Evolutionary conservation across 768 basidiomycete species (phyloP).

Genomic region (Pisolithus sp.): DNA sequence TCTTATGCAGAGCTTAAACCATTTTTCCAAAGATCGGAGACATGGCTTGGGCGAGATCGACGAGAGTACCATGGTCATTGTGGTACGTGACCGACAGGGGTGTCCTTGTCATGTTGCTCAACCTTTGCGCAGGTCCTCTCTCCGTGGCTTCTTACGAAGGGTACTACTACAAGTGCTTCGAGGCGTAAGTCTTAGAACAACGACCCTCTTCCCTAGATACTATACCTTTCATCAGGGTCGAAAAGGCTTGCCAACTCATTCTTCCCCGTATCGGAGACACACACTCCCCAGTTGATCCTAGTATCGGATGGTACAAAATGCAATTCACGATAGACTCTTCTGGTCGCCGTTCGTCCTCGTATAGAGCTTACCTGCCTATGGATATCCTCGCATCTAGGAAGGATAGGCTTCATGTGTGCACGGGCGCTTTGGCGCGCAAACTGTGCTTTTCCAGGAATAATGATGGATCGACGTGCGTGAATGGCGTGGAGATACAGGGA

Average conservation of each 20-base stretch:
- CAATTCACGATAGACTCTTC: not conserved
- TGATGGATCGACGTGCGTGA: not conserved
- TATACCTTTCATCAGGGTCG: not conserved
- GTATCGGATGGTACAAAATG: conserved; percentile 2
- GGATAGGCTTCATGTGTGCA: conserved; percentile 11
- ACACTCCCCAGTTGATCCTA: not conserved
- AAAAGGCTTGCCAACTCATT: not conserved
- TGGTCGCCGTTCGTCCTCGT: conserved; percentile 10
- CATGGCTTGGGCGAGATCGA: conserved; percentile 3
- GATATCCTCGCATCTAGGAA: not conserved
- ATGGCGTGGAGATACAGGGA: not conserved
- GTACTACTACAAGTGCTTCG: not conserved
- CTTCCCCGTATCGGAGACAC: conserved; percentile 1
- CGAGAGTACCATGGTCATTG: not conserved
- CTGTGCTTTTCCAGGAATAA: not conserved
- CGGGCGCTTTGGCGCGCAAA: conserved; percentile 3
- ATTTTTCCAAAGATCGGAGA: conserved; percentile 31
- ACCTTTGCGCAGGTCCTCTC: not conserved
- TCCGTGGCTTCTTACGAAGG: not conserved
- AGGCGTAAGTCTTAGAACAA: not conserved
- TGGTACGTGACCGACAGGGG: not conserved
- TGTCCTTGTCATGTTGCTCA: not conserved
- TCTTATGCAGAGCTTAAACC: conserved; percentile 27
- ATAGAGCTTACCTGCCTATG: conserved; percentile 10
- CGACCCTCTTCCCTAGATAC: not conserved